Evolutionary conservation across 2,329 filamentous ascomycete genomes (phyloP).

Genomic region (Macrophomina phaseolina): DNA sequence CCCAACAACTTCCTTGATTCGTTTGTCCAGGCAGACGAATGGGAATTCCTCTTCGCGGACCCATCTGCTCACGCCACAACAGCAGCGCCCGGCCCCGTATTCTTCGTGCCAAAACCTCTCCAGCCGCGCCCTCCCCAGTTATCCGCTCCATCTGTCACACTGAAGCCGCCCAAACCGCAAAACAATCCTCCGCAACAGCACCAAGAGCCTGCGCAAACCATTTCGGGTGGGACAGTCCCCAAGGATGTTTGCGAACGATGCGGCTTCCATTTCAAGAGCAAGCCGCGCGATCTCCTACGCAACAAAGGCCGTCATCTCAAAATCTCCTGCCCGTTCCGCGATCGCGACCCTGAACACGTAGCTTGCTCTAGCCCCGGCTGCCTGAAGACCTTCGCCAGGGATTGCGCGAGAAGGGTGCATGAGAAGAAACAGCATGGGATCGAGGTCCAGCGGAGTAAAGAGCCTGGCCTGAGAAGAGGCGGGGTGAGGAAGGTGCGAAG

Average conservation of each 20-base stretch:
- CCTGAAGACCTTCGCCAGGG: background rate
- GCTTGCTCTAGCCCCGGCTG: background rate
- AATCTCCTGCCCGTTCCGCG: background rate
- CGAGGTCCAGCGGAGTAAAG: background rate
- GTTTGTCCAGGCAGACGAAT: no score
- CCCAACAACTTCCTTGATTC: no score
- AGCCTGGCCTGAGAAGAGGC: background rate
- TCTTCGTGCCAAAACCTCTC: no score
- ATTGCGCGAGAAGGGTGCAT: background rate
- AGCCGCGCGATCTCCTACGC: constrained; percentile 3
- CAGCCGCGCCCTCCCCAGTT: no score
- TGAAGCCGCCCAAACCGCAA: no score
- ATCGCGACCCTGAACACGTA: background rate
- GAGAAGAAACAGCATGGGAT: background rate
- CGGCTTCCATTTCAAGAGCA: constrained; percentile 1
- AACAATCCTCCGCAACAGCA: no score
- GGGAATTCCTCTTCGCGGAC: no score
- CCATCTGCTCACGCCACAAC: no score
- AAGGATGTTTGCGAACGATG: background rate
- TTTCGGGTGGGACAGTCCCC: background rate
- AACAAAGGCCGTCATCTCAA: background rate
- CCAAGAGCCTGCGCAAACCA: no score
- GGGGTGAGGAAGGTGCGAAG: background rate
- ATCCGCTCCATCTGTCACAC: no score
- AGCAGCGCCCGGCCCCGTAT: no score